phyloP scores from a whole-genome alignment of 352 stramenopile species.

The Globisporangium yorkense region DNA sequence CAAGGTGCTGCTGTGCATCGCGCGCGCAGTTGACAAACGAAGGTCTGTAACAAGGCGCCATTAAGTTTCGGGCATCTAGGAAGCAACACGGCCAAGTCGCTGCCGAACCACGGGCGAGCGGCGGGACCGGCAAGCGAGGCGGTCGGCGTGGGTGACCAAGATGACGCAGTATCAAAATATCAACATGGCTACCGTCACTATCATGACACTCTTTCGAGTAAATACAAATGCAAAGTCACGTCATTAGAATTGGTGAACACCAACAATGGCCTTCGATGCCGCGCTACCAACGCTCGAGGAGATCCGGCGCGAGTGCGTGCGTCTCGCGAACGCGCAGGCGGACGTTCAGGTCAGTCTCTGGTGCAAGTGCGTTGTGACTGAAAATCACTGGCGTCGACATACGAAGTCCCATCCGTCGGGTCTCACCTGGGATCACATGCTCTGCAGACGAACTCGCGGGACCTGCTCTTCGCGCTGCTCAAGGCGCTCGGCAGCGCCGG shows the following conservation, averaged over 20 bases:
- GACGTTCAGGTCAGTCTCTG: no score
- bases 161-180: constrained; percentile 33
- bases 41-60: constrained; percentile 93
- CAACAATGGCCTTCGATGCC: constrained; percentile 13
- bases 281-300: constrained; percentile 36
- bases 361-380: no score
- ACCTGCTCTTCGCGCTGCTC: constrained; percentile 92
- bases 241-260: no score
- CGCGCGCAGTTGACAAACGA: constrained; percentile 88
- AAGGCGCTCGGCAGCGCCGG: constrained; percentile 93
- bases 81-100: constrained; percentile 81
- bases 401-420: no score
- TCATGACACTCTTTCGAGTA: not conserved
- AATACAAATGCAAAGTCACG: no score
- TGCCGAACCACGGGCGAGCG: constrained; percentile 52
- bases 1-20: constrained; percentile 91
- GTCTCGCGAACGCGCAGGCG: constrained; percentile 20
- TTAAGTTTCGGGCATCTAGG: constrained; percentile 90
- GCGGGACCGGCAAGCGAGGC: constrained; percentile 22
- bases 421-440: constrained; percentile 1
- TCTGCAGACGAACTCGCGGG: constrained; percentile 66
- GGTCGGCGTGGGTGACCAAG: constrained; percentile 61
- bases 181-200: not conserved
- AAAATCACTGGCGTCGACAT: no score
- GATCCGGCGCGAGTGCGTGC: constrained; percentile 37